Conservation (phyloP, 2,329 filamentous ascomycete genomes). For the Nemania abortiva region DNA sequence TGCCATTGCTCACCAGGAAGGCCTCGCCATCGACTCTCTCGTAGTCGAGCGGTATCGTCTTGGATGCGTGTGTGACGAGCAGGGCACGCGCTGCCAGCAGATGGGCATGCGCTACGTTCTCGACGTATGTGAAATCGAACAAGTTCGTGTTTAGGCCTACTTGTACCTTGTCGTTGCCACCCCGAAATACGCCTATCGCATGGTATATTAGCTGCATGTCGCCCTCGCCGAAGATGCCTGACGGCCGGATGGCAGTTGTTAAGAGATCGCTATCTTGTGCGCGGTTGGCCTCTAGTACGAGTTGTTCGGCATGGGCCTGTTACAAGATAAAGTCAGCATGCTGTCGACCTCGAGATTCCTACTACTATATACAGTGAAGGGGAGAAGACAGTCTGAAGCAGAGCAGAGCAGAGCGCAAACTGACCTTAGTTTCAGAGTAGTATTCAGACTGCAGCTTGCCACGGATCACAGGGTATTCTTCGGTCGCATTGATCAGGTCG, state of each 20-base stretch:
- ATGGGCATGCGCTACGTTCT: slow-evolving; percentile 79
- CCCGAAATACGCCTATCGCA: slow-evolving; percentile 77
- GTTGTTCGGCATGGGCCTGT: slow-evolving; percentile 80
- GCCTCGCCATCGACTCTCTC: slow-evolving; percentile 85
- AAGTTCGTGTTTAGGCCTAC: slow-evolving; percentile 77
- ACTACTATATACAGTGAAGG: background rate
- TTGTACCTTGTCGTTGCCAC: slow-evolving; percentile 79
- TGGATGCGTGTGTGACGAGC: slow-evolving; percentile 70
- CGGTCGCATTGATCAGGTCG: slow-evolving; percentile 87
- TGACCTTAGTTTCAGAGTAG: slow-evolving; percentile 91
- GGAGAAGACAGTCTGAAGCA: background rate
- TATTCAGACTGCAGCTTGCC: slow-evolving; percentile 80
- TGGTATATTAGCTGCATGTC: slow-evolving; percentile 82
- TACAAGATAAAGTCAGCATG: slow-evolving; percentile 32
- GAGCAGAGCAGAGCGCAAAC: slow-evolving; percentile 10
- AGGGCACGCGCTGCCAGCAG: slow-evolving; percentile 82
- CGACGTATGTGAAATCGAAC: slow-evolving; percentile 74
- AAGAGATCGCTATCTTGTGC: slow-evolving; percentile 67
- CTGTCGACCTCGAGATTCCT: background rate
- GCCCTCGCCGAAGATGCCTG: slow-evolving; percentile 91
- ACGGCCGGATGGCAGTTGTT: slow-evolving; percentile 85
- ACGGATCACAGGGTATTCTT: slow-evolving; percentile 81
- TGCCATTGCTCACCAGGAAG: slow-evolving; percentile 91
- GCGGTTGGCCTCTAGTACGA: slow-evolving; percentile 83
- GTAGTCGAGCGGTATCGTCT: slow-evolving; percentile 71